Evolutionary conservation across 2,329 filamentous ascomycete species (phyloP).

Genomic region (Phaeoacremonium minimum): DNA sequence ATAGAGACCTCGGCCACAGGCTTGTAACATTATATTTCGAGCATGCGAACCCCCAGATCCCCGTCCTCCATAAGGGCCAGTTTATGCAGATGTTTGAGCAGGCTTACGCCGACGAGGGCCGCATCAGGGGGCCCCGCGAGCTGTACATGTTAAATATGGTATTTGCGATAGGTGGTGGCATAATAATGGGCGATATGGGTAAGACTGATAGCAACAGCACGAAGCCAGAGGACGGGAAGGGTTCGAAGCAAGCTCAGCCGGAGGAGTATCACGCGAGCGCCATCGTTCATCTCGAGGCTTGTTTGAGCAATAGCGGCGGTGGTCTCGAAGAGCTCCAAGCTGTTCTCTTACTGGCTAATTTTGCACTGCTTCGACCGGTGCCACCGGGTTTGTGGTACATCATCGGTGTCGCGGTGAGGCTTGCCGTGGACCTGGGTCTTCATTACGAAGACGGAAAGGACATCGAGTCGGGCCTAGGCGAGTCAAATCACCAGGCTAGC

Average conservation of each 20-base stretch:
- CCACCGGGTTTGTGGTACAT: conserved; percentile 97
- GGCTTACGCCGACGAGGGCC: conserved; percentile 67
- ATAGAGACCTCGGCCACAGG: conserved; percentile 65
- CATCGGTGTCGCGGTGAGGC: conserved; percentile 82
- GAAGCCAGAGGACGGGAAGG: conserved; percentile 17
- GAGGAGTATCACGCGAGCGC: conserved; percentile 96
- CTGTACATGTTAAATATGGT: conserved; percentile 97
- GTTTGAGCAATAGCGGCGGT: conserved; percentile 79
- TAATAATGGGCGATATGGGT: conserved; percentile 62
- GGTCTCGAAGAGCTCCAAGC: conserved; percentile 89
- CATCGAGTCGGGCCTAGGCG: conserved; percentile 54
- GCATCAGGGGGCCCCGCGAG: conserved; percentile 68
- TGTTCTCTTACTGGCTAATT: conserved; percentile 85
- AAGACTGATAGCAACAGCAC: conserved; percentile 9
- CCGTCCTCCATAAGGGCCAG: conserved; percentile 81
- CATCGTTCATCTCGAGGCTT: conserved; percentile 85
- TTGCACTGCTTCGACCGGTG: conserved; percentile 85
- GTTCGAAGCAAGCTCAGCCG: conserved; percentile 62
- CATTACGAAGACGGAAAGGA: conserved; percentile 86
- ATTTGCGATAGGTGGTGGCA: conserved; percentile 90
- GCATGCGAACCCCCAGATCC: conserved; percentile 93
- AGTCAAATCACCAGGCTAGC: conserved; percentile 31
- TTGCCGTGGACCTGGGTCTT: conserved; percentile 86
- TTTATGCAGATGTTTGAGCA: conserved; percentile 86
- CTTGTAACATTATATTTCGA: conserved; percentile 88